A percentile compares a stretch with the other conserved stretches of the same genome.
These are phyloP conservation scores for Thalassiosira profunda DNA, from an alignment of 108 stramenopile genomes.

Conservation along the genomic window DNA sequence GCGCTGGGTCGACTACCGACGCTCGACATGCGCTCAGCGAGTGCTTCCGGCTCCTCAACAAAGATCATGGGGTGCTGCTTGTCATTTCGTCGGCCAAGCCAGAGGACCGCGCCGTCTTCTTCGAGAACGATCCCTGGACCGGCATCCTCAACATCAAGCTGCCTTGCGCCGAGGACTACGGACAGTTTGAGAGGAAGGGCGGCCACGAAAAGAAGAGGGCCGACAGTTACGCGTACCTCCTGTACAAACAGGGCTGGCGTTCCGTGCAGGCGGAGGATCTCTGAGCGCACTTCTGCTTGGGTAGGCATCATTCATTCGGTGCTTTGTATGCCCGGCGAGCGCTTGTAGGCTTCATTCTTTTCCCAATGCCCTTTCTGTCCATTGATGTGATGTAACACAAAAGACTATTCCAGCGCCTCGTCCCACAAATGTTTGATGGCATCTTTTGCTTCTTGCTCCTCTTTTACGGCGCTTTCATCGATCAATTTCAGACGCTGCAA, in stretches of 20 bases:
- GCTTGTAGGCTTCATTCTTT: not conserved
- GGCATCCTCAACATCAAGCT: slow-evolving; percentile 45
- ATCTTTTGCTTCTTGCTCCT: slow-evolving; percentile 6
- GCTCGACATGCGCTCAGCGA: slow-evolving; percentile 57
- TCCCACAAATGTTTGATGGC: slow-evolving; percentile 26
- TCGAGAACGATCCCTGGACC: slow-evolving; percentile 64
- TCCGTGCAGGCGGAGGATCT: not conserved
- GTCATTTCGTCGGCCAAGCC: slow-evolving; percentile 72
- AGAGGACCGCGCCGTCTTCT: slow-evolving; percentile 74
- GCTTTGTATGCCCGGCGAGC: not conserved
- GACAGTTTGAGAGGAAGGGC: slow-evolving; percentile 19
- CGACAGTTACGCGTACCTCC: slow-evolving; percentile 40
- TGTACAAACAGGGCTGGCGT: slow-evolving; percentile 34
- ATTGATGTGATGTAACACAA: slow-evolving; percentile 12
- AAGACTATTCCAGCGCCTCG: not conserved
- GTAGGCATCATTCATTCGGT: not conserved
- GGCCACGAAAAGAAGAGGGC: slow-evolving; percentile 37
- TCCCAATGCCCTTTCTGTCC: not conserved
- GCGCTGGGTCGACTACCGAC: slow-evolving; percentile 48
- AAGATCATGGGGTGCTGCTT: slow-evolving; percentile 71
- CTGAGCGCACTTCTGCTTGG: not conserved
- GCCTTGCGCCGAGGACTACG: slow-evolving; percentile 10
- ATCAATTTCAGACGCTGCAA: slow-evolving; percentile 58
- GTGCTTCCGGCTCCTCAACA: slow-evolving; percentile 62
- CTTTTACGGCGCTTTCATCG: not conserved